Evolutionary conservation across 345 rosid genomes (phyloP), one percentile per base, ranked within the genome.

Genomic region (Carallia pectinifolia): DNA sequence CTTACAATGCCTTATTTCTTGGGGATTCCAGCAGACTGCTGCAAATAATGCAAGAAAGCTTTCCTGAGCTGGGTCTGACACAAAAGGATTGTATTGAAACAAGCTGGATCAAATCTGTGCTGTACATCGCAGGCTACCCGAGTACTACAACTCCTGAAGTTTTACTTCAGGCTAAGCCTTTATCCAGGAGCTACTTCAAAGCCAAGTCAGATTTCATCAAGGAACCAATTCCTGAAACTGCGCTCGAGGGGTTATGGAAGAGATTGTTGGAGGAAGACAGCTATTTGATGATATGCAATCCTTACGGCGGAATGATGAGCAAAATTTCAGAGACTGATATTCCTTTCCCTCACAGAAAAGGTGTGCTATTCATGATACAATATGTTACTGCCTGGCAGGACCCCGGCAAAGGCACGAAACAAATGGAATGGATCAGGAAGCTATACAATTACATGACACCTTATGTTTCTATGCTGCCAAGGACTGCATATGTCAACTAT

Each of bases 161-260:
- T 38, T 70, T 81, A 16, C 84, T 74, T 1, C 76, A 77, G 10
- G 77, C 65, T 4, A 77, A 71, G 37, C 36, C 71, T 2, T 2
- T 33, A 1, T 27, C 38, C 62, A 74, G 50, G 39, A 56, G 19
- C 55, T 77, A 67, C 36, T 78, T 74, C 73, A 84, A 86, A 52
- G 72, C 84, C 12, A 81, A 81, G 39, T 71, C 81, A 19, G 84
- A 81, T 60, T 81, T 70, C 34, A 81, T 67, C 12, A 72, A 47
- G 34, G 66, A 65, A 39, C 81, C 81, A 9, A 77, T 81, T 8
- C 76, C 84, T 2, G 68, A 71, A 69, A 53, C 67, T 0, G 74
- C 61, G 9, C 65, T 81, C 1, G 53, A 71, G 37, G 66, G 68
- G 31, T 0, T 62, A 2, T 3, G 31, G 68, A 39, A 68, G 55